A percentile compares a stretch with the other conserved stretches of the same genome.
These are phyloP conservation scores for Begonia masoniana DNA, from an alignment of 306 rosid species.

Conservation along the genomic window DNA sequence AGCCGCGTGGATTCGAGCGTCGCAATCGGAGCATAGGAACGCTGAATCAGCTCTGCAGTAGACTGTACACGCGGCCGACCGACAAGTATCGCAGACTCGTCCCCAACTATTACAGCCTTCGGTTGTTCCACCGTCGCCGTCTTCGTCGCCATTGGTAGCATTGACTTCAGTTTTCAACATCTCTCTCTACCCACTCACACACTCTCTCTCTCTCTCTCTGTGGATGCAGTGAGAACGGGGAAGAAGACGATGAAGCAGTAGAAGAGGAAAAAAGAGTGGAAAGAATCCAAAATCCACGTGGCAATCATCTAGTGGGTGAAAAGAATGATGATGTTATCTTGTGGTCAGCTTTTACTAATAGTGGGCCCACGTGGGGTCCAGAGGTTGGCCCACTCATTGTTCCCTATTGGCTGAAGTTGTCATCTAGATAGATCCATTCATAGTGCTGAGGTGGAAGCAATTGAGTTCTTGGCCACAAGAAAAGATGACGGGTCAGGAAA, in stretches of 20 bases:
- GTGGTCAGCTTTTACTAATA: conserved; percentile 35
- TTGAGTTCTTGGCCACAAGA: too few species aligned
- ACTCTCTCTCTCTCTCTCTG: neutral
- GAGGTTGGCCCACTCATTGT: conserved; percentile 15
- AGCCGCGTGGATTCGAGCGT: conserved; percentile 42
- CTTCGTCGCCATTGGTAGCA: neutral
- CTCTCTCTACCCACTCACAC: neutral
- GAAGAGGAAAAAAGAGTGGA: conserved; percentile 5
- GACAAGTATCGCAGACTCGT: conserved; percentile 62
- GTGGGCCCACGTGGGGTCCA: conserved; percentile 16
- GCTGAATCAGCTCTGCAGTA: conserved; percentile 60
- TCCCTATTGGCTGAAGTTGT: neutral
- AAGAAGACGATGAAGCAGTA: neutral
- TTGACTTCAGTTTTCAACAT: conserved; percentile 32
- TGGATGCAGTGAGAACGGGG: neutral
- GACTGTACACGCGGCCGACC: conserved; percentile 34
- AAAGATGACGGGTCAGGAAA: too few species aligned
- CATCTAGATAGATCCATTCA: conserved; percentile 6
- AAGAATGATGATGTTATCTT: conserved; percentile 37
- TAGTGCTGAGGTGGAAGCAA: too few species aligned
- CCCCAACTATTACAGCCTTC: conserved; percentile 21
- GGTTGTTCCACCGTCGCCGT: neutral
- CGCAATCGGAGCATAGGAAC: conserved; percentile 47
- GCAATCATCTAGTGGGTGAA: conserved; percentile 26
- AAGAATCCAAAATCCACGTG: conserved; percentile 64